Conservation (phyloP, 768 basidiomycete species). For the Floccularia luteovirens region DNA sequence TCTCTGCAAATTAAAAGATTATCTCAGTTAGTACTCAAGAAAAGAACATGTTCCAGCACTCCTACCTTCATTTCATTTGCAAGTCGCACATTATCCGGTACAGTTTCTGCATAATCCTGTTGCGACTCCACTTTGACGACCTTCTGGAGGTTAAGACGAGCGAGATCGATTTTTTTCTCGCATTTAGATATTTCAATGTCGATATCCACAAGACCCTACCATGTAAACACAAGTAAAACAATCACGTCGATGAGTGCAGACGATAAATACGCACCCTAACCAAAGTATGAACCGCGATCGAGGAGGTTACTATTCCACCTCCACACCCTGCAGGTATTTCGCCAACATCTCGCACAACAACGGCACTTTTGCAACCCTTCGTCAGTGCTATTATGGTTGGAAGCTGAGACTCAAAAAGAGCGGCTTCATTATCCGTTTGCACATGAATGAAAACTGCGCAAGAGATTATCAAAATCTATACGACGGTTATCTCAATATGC, state of each 20-base stretch:
- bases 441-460: conserved; percentile 69
- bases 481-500: conserved; percentile 12
- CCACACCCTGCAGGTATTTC: conserved; percentile 90
- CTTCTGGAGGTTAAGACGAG: conserved; percentile 66
- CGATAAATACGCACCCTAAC: conserved; percentile 67
- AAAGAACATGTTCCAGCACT: conserved; percentile 2
- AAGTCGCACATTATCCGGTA: conserved; percentile 69
- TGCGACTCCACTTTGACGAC: conserved; percentile 64
- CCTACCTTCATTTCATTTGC: conserved; percentile 80
- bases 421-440: conserved; percentile 52
- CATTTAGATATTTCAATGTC: conserved; percentile 84
- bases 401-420: conserved; percentile 64
- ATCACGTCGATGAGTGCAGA: conserved; percentile 1
- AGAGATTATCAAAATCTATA: conserved; percentile 3
- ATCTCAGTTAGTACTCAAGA: conserved; percentile 1
- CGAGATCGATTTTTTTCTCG: conserved; percentile 82
- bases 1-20: conserved; percentile 35
- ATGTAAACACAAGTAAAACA: background rate
- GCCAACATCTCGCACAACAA: conserved; percentile 51
- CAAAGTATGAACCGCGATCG: conserved; percentile 72
- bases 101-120: conserved; percentile 70
- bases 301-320: conserved; percentile 68
- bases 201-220: conserved; percentile 83
- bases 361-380: conserved; percentile 79
- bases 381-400: conserved; percentile 74